Percentiles rank a stretch among this genome's conserved stretches.
Conservation (phyloP, 441 rosid genomes). For the California macrophylla region DNA sequence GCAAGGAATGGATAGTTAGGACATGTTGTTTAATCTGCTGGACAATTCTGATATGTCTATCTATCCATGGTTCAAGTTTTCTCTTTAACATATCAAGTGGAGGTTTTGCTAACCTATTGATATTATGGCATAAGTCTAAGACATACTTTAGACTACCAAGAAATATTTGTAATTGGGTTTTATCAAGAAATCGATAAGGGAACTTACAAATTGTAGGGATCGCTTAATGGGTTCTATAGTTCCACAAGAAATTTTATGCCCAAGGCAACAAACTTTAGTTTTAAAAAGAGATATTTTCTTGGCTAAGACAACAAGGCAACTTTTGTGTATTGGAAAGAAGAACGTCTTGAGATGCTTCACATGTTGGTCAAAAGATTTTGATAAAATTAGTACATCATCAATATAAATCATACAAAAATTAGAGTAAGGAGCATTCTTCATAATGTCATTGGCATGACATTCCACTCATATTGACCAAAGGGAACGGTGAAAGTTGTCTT, state of each 20-base stretch:
- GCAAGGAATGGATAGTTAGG: neutral
- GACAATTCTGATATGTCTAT: neutral
- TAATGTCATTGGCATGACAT: too few species aligned
- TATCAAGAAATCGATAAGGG: neutral
- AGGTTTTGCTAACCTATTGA: neutral
- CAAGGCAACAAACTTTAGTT: too few species aligned
- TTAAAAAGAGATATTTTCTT: too few species aligned
- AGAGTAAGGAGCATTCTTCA: too few species aligned
- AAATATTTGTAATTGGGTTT: slow-evolving; percentile 1
- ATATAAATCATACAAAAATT: too few species aligned
- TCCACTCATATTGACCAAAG: too few species aligned
- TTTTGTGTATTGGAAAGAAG: too few species aligned
- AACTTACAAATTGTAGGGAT: slow-evolving; percentile 1
- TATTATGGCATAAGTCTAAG: neutral
- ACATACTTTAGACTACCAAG: slow-evolving; percentile 4
- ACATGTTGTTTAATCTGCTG: neutral
- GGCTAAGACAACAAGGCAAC: too few species aligned
- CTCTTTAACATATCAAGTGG: neutral
- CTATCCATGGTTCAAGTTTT: neutral
- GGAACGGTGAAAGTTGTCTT: too few species aligned
- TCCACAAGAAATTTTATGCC: neutral
- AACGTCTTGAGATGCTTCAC: too few species aligned
- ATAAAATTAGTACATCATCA: too few species aligned
- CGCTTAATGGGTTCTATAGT: neutral
- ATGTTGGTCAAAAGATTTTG: too few species aligned